Evolutionary conservation across 1,139 yeast genomes (phyloP).

Genomic region (Pichia inconspicua): DNA sequence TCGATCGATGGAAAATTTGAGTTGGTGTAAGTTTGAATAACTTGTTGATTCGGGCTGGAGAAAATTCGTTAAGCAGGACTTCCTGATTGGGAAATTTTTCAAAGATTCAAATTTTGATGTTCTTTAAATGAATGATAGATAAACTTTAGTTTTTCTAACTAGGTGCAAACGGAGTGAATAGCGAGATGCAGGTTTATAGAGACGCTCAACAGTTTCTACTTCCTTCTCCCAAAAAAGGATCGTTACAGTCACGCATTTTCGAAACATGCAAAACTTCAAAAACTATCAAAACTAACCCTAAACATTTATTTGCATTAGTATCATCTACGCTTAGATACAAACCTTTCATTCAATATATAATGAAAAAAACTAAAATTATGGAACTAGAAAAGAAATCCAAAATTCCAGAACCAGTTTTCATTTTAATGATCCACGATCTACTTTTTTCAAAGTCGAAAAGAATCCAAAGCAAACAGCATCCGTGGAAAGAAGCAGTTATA

Average conservation of each 20-base stretch:
- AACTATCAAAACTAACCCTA: slow-evolving; percentile 51
- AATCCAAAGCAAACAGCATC: slow-evolving; percentile 84
- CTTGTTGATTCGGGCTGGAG: too few species aligned
- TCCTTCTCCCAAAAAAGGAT: slow-evolving; percentile 39
- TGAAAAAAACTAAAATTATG: slow-evolving; percentile 57
- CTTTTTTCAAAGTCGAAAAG: slow-evolving; percentile 70
- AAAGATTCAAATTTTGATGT: background rate
- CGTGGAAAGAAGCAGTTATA: slow-evolving; percentile 73
- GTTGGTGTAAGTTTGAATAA: too few species aligned
- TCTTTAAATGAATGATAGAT: too few species aligned
- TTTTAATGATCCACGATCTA: slow-evolving; percentile 73
- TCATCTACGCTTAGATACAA: slow-evolving; percentile 67
- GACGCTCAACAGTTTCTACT: slow-evolving; percentile 48
- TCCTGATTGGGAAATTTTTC: background rate
- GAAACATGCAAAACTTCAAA: slow-evolving; percentile 40
- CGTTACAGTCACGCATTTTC: slow-evolving; percentile 64
- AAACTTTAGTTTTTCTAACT: too few species aligned
- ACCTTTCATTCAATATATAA: slow-evolving; percentile 50
- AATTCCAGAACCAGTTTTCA: slow-evolving; percentile 41
- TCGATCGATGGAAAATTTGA: too few species aligned
- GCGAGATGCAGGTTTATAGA: slow-evolving; percentile 51
- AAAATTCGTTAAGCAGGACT: too few species aligned
- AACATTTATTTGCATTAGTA: slow-evolving; percentile 78
- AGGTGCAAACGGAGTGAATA: too few species aligned
- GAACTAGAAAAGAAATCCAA: slow-evolving; percentile 39